phyloP scores from a whole-genome alignment of 768 basidiomycete species.

The Saitozyma podzolica region DNA sequence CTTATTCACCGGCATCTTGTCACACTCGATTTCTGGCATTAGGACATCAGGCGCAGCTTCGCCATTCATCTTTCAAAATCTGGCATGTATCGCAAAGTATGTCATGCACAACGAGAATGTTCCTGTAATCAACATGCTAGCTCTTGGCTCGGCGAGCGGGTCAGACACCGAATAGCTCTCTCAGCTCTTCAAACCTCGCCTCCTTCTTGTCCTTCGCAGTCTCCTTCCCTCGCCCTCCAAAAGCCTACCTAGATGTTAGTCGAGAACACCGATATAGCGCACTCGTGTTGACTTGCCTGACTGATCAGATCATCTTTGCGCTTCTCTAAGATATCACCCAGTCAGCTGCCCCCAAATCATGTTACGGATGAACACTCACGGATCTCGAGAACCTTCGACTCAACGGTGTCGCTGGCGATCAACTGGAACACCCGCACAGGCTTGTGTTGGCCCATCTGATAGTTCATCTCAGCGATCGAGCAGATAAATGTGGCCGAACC shows the following conservation, averaged over 20 bases:
- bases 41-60: too few relatives aligned
- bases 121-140: background rate
- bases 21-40: too few relatives aligned
- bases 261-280: constrained; percentile 4
- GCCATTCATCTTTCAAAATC: too few relatives aligned
- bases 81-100: too few relatives aligned
- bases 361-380: constrained; percentile 47
- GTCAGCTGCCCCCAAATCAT: background rate
- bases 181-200: constrained; percentile 72
- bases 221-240: constrained; percentile 75
- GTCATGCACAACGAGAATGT: background rate
- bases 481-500: background rate
- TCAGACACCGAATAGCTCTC: constrained; percentile 34
- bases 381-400: constrained; percentile 82
- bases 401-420: constrained; percentile 85
- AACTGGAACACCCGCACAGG: constrained; percentile 83
- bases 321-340: constrained; percentile 56
- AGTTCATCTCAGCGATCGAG: background rate
- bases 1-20: too few relatives aligned
- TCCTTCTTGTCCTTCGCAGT: constrained; percentile 74
- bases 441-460: constrained; percentile 74
- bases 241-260: constrained; percentile 61
- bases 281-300: constrained; percentile 57
- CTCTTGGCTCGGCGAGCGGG: background rate
- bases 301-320: constrained; percentile 76